Evolutionary conservation across 2,329 filamentous ascomycete species (phyloP).

Genomic region (Blumeria hordei): DNA sequence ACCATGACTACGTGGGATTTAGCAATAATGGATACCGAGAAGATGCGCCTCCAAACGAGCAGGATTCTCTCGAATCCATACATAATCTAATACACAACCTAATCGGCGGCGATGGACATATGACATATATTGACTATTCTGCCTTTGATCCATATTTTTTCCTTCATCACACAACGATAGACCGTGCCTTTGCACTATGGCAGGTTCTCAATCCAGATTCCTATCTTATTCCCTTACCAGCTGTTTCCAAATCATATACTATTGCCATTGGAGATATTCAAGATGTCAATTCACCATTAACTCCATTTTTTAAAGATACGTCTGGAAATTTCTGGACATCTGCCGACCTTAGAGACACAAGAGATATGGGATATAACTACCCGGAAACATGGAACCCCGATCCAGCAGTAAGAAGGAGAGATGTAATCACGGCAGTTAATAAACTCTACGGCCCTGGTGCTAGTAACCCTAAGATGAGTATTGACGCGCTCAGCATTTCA

Average conservation of each 20-base stretch:
- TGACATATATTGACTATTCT: conserved; percentile 20
- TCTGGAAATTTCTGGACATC: conserved; percentile 22
- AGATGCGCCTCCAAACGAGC: conserved; percentile 7
- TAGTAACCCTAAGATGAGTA: not conserved
- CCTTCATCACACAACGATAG: conserved; percentile 31
- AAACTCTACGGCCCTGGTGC: conserved; percentile 20
- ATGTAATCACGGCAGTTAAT: conserved; percentile 35
- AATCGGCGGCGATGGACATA: conserved; percentile 28
- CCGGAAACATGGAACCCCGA: conserved; percentile 21
- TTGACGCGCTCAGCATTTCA: not conserved
- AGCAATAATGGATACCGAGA: not conserved
- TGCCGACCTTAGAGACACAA: conserved; percentile 5
- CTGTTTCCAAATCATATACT: conserved; percentile 15
- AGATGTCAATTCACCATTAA: conserved; percentile 16
- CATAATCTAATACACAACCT: conserved; percentile 40
- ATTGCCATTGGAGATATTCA: conserved; percentile 5
- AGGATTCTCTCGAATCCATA: conserved; percentile 40
- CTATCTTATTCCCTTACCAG: conserved; percentile 14
- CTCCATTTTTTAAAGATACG: conserved; percentile 21
- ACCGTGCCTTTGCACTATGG: conserved; percentile 30
- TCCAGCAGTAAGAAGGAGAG: conserved; percentile 30
- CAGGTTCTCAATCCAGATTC: conserved; percentile 19
- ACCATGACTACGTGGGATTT: conserved; percentile 31
- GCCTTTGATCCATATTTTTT: conserved; percentile 25
- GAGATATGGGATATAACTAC: conserved; percentile 10